phyloP scores from a whole-genome alignment of 1,139 yeast genomes.

The Williopsis jadinii region DNA sequence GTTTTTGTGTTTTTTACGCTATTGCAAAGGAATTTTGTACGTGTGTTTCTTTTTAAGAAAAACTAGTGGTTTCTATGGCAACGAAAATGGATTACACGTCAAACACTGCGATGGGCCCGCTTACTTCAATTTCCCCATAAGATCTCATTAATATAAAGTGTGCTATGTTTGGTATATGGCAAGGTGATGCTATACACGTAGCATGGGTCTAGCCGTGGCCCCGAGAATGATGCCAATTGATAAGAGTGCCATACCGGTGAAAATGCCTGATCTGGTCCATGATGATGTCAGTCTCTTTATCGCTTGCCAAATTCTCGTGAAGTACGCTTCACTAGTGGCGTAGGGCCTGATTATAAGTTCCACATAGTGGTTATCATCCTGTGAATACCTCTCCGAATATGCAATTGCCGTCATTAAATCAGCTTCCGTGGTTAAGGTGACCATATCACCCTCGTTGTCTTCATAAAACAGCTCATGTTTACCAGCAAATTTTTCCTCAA shows the following conservation, averaged over 20 bases:
- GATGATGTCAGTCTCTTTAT: background rate
- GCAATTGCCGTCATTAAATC: constrained; percentile 28
- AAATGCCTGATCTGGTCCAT: background rate
- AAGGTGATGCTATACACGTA: too few relatives aligned
- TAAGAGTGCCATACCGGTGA: constrained; percentile 9
- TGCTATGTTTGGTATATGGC: too few relatives aligned
- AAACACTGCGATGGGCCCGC: too few relatives aligned
- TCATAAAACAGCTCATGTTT: constrained; percentile 25
- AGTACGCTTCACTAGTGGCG: background rate
- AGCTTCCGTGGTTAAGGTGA: constrained; percentile 24
- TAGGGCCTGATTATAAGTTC: constrained; percentile 10
- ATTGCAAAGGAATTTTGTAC: too few relatives aligned
- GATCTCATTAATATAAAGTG: too few relatives aligned
- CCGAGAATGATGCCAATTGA: constrained; percentile 11
- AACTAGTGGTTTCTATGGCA: too few relatives aligned
- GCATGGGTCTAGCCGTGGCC: background rate
- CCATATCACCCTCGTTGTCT: constrained; percentile 28
- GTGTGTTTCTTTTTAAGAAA: too few relatives aligned
- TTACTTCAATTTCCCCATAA: too few relatives aligned
- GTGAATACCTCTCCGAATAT: constrained; percentile 4
- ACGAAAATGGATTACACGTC: too few relatives aligned
- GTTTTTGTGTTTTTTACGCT: too few relatives aligned
- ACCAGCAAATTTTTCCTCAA: constrained; percentile 21
- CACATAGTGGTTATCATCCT: constrained; percentile 6
- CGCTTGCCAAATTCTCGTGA: constrained; percentile 4